These are phyloP conservation scores for Scolecobasidium constrictum DNA, from an alignment of 2,329 filamentous ascomycete genomes.

Conservation along the genomic window DNA sequence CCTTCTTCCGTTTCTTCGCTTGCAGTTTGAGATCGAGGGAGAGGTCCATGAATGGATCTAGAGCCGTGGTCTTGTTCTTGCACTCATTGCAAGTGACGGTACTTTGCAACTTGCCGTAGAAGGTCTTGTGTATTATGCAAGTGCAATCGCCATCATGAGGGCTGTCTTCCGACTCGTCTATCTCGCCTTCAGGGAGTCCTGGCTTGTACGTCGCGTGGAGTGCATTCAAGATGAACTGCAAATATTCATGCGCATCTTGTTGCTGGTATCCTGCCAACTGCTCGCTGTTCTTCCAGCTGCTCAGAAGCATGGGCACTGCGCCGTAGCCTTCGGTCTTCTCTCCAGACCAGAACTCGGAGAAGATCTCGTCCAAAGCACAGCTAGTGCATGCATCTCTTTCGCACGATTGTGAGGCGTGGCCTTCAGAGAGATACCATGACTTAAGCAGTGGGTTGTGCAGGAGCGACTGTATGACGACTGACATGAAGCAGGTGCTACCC, in stretches of 20 bases:
- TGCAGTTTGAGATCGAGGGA: conserved; percentile 74
- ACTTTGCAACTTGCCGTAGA: conserved; percentile 83
- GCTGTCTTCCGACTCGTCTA: conserved; percentile 29
- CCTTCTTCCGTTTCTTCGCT: conserved; percentile 52
- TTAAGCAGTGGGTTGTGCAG: conserved; percentile 87
- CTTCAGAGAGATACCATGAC: conserved; percentile 85
- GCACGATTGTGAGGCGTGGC: conserved; percentile 67
- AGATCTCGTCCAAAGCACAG: conserved; percentile 52
- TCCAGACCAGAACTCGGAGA: conserved; percentile 52
- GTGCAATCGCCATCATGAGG: conserved; percentile 44
- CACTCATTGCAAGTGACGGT: conserved; percentile 88
- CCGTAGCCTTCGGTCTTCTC: conserved; percentile 85
- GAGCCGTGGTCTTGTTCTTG: conserved; percentile 66
- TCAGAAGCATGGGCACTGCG: conserved; percentile 77
- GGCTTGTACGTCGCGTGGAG: conserved; percentile 43
- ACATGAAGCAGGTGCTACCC: conserved; percentile 97
- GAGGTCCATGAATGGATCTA: conserved; percentile 85
- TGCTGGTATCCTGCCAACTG: conserved; percentile 73
- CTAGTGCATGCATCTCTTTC: conserved; percentile 40
- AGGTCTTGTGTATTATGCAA: conserved; percentile 89
- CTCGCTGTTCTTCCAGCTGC: conserved; percentile 75
- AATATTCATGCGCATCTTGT: conserved; percentile 95
- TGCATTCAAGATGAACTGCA: conserved; percentile 88
- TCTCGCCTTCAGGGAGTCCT: conserved; percentile 31
- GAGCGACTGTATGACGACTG: conserved; percentile 86